phyloP scores from a whole-genome alignment of 768 basidiomycete species.

The Dacryopinax spathularia region DNA sequence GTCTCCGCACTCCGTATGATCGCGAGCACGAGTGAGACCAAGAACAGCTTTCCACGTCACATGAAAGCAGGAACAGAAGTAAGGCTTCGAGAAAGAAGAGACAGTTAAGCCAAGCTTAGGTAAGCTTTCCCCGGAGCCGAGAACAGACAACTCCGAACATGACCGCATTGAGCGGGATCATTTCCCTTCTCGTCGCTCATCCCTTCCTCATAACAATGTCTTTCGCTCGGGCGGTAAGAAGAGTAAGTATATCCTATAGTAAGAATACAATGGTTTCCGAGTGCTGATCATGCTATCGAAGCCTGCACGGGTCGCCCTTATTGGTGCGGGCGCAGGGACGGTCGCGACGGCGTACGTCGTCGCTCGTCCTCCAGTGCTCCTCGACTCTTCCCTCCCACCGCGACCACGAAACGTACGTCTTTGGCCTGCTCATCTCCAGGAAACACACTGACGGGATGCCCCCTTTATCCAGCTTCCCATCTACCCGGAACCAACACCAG shows the following conservation, averaged over 20 bases:
- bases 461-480: conserved; percentile 54
- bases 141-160: not conserved
- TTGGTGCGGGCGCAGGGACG: not conserved
- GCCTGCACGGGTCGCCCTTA: not conserved
- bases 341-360: not conserved
- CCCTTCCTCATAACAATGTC: not conserved
- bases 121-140: too few relatives aligned
- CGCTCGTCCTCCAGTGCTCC: not conserved
- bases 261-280: not conserved
- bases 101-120: too few relatives aligned
- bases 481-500: conserved; percentile 50
- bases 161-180: not conserved
- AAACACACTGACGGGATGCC: not conserved
- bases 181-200: not conserved
- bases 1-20: too few relatives aligned
- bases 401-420: not conserved
- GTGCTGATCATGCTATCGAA: not conserved
- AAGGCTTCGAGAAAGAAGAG: too few relatives aligned
- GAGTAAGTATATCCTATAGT: not conserved
- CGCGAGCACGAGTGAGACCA: too few relatives aligned
- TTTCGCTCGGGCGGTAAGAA: not conserved
- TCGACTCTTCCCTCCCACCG: not conserved
- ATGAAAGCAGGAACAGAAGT: too few relatives aligned
- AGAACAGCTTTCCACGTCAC: too few relatives aligned
- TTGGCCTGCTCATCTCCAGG: not conserved